Conservation (phyloP, 306 rosid species). For the Trifolium dubium region DNA sequence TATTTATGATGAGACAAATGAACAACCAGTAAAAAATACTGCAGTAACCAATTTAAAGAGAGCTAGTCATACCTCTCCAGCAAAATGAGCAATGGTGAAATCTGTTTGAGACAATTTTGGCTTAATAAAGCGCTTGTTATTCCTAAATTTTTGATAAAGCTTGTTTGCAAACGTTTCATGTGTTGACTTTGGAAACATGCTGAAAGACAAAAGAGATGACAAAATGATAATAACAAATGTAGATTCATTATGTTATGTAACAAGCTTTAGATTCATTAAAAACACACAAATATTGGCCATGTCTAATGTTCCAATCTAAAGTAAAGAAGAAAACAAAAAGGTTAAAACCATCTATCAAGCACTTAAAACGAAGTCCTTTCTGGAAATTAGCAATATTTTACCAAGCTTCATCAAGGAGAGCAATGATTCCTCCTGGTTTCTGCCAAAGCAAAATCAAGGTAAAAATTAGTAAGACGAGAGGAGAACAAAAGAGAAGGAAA, state of each 20-base stretch:
- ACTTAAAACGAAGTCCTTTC: slow-evolving; percentile 30
- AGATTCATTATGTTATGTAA: slow-evolving; percentile 27
- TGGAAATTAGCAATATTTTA: slow-evolving; percentile 46
- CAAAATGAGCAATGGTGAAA: slow-evolving; percentile 88
- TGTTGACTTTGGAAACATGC: slow-evolving; percentile 99
- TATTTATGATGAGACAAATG: slow-evolving; percentile 41
- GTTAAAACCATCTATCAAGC: slow-evolving; percentile 36
- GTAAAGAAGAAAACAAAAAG: neutral
- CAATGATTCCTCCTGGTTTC: slow-evolving; percentile 98
- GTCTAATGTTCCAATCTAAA: slow-evolving; percentile 35
- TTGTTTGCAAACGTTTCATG: slow-evolving; percentile 97
- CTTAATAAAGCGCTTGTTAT: slow-evolving; percentile 89
- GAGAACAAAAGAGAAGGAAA: slow-evolving; percentile 25
- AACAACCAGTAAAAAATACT: slow-evolving; percentile 24
- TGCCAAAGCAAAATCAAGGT: slow-evolving; percentile 52
- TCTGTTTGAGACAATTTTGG: slow-evolving; percentile 97
- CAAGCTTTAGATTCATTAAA: slow-evolving; percentile 34
- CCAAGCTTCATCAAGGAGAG: slow-evolving; percentile 99
- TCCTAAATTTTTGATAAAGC: slow-evolving; percentile 91
- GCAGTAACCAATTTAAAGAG: slow-evolving; percentile 37
- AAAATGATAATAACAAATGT: slow-evolving; percentile 30
- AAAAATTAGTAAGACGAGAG: slow-evolving; percentile 7
- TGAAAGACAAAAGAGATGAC: slow-evolving; percentile 50
- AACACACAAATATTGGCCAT: slow-evolving; percentile 35
- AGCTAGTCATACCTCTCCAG: slow-evolving; percentile 87